Conservation (phyloP, 108 stramenopile genomes). For the Stephanodiscus minutulus region DNA sequence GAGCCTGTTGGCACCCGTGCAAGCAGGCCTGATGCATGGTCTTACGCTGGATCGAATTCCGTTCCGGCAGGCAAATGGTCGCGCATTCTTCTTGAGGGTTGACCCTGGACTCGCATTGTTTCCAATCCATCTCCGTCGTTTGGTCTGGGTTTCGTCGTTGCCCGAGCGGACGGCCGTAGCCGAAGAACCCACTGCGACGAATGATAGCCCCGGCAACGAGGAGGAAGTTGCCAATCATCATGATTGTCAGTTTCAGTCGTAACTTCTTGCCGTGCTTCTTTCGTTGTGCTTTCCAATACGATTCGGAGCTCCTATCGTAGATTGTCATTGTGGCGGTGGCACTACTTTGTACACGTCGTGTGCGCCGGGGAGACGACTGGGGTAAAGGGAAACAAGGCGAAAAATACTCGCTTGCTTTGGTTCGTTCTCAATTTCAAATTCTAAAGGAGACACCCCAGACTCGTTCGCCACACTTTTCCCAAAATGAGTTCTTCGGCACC, state of each 20-base stretch:
- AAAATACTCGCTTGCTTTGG: background rate
- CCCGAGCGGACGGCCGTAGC: background rate
- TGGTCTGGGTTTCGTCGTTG: slow-evolving; percentile 26
- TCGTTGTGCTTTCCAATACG: slow-evolving; percentile 42
- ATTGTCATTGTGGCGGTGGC: slow-evolving; percentile 27
- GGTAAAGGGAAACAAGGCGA: too few relatives aligned
- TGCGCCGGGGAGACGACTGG: too few relatives aligned
- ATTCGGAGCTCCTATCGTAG: slow-evolving; percentile 27
- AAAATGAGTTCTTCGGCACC: background rate
- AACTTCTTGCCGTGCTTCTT: slow-evolving; percentile 24
- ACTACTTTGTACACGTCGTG: background rate
- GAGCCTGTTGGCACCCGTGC: slow-evolving; percentile 46
- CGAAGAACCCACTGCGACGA: background rate
- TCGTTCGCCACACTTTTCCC: background rate
- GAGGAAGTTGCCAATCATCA: slow-evolving; percentile 1
- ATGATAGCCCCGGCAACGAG: slow-evolving; percentile 11
- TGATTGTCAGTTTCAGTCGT: slow-evolving; percentile 2
- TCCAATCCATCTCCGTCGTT: slow-evolving; percentile 30
- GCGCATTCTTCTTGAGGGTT: slow-evolving; percentile 40
- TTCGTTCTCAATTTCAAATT: slow-evolving; percentile 5
- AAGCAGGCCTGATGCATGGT: slow-evolving; percentile 47
- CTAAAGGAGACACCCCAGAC: background rate
- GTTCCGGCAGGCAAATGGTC: slow-evolving; percentile 41
- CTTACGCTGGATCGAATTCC: slow-evolving; percentile 49
- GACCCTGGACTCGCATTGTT: slow-evolving; percentile 41